phyloP scores from a whole-genome alignment of 2,329 filamentous ascomycete genomes.

The Juglanconis sp. region DNA sequence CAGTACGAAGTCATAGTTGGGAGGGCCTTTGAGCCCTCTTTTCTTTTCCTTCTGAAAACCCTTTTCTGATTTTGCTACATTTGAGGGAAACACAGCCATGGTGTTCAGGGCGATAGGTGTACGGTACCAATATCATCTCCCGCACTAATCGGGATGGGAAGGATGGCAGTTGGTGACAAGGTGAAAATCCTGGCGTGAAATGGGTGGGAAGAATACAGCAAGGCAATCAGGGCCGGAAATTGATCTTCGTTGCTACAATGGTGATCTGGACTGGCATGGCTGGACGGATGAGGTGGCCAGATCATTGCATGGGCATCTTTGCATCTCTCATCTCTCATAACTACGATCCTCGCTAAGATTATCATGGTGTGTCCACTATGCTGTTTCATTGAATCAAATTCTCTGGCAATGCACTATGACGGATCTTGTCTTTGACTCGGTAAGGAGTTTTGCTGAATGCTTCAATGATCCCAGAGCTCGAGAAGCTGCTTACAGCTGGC shows the following conservation, averaged over 20 bases:
- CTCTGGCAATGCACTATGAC: not conserved
- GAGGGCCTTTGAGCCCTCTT: conserved; percentile 20
- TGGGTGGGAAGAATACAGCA: not conserved
- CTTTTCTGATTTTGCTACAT: not conserved
- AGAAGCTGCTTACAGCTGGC: not conserved
- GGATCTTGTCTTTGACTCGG: not conserved
- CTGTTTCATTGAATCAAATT: not conserved
- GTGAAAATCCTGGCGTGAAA: not conserved
- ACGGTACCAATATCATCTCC: conserved; percentile 2
- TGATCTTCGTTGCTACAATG: not conserved
- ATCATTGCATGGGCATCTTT: too few species aligned
- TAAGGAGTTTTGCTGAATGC: not conserved
- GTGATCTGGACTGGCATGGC: not conserved
- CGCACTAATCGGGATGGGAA: not conserved
- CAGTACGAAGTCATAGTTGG: conserved; percentile 22
- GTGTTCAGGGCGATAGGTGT: not conserved
- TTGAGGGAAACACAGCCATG: not conserved
- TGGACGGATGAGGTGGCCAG: not conserved
- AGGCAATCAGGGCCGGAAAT: not conserved
- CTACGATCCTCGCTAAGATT: not conserved
- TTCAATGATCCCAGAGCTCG: not conserved
- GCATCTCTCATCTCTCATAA: not conserved
- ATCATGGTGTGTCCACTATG: not conserved
- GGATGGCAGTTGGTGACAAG: not conserved
- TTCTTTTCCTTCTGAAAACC: not conserved